phyloP scores from a whole-genome alignment of 129 eudicot species.

The Smallanthus sonchifolius region DNA sequence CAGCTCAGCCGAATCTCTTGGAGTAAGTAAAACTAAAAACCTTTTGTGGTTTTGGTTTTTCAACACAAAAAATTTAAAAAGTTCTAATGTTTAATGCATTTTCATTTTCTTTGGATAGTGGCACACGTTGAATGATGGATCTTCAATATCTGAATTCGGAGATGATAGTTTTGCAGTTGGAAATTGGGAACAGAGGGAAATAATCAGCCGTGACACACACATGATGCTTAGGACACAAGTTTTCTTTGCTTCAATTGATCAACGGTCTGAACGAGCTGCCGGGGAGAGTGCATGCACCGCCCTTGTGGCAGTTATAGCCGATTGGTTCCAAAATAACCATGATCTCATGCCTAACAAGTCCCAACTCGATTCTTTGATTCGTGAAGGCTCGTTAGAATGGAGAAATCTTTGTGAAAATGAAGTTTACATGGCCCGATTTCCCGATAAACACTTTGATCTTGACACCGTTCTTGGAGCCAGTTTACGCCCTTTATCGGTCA shows the following conservation, averaged over 20 bases:
- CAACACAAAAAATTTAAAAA: background rate
- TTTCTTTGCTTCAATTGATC: constrained; percentile 97
- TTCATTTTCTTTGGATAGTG: constrained; percentile 38
- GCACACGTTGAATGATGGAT: constrained; percentile 54
- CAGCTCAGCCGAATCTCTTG: constrained; percentile 62
- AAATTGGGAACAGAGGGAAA: constrained; percentile 85
- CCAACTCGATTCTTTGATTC: constrained; percentile 46
- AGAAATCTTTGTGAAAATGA: constrained; percentile 50
- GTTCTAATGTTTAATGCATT: background rate
- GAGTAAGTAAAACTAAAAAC: constrained; percentile 41
- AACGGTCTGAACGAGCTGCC: constrained; percentile 82
- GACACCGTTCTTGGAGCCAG: constrained; percentile 56
- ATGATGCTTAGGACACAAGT: constrained; percentile 73
- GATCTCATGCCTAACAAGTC: constrained; percentile 49
- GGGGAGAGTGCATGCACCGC: constrained; percentile 99
- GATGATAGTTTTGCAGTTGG: constrained; percentile 93
- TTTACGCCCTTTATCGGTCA: constrained; percentile 36
- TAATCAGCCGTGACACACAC: constrained; percentile 69
- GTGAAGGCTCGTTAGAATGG: constrained; percentile 64
- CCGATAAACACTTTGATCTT: constrained; percentile 63
- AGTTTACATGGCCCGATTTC: constrained; percentile 34
- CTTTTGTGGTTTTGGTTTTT: background rate
- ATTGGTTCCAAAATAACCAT: constrained; percentile 48
- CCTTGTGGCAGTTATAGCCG: constrained; percentile 92
- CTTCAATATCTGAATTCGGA: constrained; percentile 78